Evolutionary conservation across 495 filamentous ascomycete genomes (phyloP), one percentile per base, ranked within the genome.

Genomic region (Penicillium egyptiacum): DNA sequence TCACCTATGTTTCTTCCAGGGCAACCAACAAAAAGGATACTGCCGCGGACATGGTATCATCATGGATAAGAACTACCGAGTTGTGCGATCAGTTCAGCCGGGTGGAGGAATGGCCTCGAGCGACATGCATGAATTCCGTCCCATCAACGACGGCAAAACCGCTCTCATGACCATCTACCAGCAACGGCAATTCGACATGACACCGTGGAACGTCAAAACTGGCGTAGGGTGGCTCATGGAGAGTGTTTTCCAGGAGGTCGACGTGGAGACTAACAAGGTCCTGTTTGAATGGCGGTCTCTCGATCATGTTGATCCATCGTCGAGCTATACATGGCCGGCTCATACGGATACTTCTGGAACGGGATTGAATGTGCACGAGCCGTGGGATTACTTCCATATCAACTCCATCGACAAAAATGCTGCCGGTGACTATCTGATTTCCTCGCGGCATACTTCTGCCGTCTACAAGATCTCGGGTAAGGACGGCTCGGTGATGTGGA

Each of bases 351-450:
- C 76, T 50, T 76, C 72, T 57, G 72, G 78, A 31, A 72, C 76
- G 22, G 74, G 74, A 47, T 61, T 78, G 63, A 61, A 71, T 43
- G 66, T 73, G 41, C 64, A 62, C 54, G 65, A 79, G 56, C 78
- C 83, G 4, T 86, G 80, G 79, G 82, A 87, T 65, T 86, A 82
- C 65, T 86, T 86, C 71, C 83, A 85, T 66, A 82, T 87, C 69
- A 85, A 86, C 66, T 83, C 81, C 19, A 73, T 87, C 50, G 83
- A 86, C 61, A 85, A 84, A 65, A 78, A 83, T 62, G 42, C 43
- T 0, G 75, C 78, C 4, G 82, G 83, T 6, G 79, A 84, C 66
- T 86, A 86, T 61, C 62, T 86, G 39, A 79, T 86, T 25, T 86
- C 83, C 2, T 80, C 80, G 7, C 80, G 84, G 5, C 79, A 86